Conservation (phyloP, 2,329 filamentous ascomycete genomes). For the Cytospora piceicola region DNA sequence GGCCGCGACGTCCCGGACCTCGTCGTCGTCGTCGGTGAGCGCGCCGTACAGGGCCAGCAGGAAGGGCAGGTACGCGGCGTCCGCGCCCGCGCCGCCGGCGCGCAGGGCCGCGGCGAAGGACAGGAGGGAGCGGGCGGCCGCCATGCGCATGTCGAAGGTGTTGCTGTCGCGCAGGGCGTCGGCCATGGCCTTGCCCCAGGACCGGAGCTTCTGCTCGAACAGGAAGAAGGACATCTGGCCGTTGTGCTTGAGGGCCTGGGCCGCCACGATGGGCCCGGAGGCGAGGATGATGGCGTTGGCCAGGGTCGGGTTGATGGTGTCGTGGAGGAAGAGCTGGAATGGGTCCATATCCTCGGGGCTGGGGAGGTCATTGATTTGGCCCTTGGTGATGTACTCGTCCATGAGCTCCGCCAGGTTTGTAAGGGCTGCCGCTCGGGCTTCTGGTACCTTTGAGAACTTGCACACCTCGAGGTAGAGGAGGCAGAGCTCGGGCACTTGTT, state of each 20-base stretch:
- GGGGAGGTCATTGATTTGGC: conserved; percentile 39
- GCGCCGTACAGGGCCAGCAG: conserved; percentile 73
- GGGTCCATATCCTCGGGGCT: conserved; percentile 42
- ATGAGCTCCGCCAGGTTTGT: conserved; percentile 52
- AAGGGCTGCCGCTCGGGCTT: conserved; percentile 53
- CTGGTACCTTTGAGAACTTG: conserved; percentile 43
- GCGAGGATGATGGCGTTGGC: conserved; percentile 53
- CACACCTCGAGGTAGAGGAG: conserved; percentile 50
- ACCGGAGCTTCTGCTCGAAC: conserved; percentile 34
- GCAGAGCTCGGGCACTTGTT: conserved; percentile 42
- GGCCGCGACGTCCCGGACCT: conserved; percentile 53
- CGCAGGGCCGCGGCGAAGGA: conserved; percentile 50
- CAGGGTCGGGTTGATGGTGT: conserved; percentile 52
- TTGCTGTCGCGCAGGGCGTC: conserved; percentile 53
- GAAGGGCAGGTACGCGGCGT: conserved; percentile 53
- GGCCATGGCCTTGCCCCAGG: conserved; percentile 56
- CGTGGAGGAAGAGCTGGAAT: conserved; percentile 40
- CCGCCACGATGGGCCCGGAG: conserved; percentile 53
- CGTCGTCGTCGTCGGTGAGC: conserved; percentile 89
- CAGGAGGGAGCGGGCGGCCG: conserved; percentile 59
- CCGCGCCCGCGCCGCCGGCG: conserved; percentile 35
- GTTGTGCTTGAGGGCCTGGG: conserved; percentile 32
- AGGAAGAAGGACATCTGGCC: conserved; percentile 27
- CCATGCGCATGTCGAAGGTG: conserved; percentile 67
- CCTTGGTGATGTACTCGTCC: conserved; percentile 44